Evolutionary conservation across 2,329 filamentous ascomycete species (phyloP).

Genomic region (Hypocreales sp.): DNA sequence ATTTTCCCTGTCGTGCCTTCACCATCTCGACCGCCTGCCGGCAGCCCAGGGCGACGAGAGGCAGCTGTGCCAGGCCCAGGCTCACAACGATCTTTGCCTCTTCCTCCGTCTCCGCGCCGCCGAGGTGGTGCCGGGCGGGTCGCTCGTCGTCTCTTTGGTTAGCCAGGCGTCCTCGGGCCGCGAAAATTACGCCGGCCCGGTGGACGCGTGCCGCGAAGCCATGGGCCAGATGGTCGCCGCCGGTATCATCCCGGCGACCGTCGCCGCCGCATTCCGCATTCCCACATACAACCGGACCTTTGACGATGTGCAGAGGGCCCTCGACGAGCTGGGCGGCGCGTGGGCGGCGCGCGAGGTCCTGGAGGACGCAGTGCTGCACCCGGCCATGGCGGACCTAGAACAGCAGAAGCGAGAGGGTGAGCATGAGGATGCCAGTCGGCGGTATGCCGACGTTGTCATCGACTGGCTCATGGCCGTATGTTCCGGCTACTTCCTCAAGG

Average conservation of each 20-base stretch:
- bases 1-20: slow-evolving; percentile 1
- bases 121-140: neutral
- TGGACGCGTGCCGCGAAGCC: neutral
- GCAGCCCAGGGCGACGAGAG: too few species aligned
- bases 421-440: neutral
- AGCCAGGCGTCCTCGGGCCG: neutral
- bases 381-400: neutral
- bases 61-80: neutral
- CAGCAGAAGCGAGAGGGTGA: neutral
- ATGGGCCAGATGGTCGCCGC: neutral
- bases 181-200: neutral
- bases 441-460: neutral
- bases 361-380: neutral
- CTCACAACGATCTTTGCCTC: neutral
- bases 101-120: slow-evolving; percentile 1
- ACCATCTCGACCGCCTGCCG: neutral
- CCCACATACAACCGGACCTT: neutral
- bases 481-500: slow-evolving; percentile 1
- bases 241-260: neutral
- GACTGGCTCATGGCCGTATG: slow-evolving; percentile 1
- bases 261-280: neutral
- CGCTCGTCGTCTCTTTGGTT: neutral
- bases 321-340: neutral
- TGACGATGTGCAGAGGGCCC: neutral
- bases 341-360: neutral